Evolutionary conservation across 257 asterid species (phyloP).

Genomic region (Echites panduratus): DNA sequence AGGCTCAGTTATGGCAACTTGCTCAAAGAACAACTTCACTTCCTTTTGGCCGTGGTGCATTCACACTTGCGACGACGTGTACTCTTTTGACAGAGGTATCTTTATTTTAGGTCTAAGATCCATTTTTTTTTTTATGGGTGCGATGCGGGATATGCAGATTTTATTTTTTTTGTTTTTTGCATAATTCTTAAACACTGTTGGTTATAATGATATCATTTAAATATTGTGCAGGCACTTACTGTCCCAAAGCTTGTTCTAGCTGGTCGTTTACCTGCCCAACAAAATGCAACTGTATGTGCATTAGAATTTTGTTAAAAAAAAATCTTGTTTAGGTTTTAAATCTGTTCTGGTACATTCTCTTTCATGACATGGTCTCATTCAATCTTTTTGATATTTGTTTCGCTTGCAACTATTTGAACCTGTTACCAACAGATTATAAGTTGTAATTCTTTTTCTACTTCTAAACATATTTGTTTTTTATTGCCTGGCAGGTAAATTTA

Average conservation of each 20-base stretch:
- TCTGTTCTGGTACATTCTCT: neutral
- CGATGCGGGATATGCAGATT: neutral
- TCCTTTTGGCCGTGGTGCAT: constrained; percentile 99
- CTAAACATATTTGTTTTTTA: neutral
- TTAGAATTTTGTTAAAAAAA: constrained; percentile 1
- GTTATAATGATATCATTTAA: constrained; percentile 5
- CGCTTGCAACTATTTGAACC: neutral
- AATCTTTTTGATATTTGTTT: neutral
- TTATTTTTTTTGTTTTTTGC: constrained; percentile 13
- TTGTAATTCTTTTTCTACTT: neutral
- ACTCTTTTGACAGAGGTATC: constrained; percentile 94
- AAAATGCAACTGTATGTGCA: constrained; percentile 76
- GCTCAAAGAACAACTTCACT: constrained; percentile 97
- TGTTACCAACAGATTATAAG: neutral
- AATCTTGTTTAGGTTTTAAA: neutral
- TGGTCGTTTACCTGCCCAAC: constrained; percentile 95
- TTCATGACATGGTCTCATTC: neutral
- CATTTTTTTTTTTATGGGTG: neutral
- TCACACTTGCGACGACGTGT: constrained; percentile 86
- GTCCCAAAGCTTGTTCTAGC: constrained; percentile 98
- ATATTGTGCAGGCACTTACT: constrained; percentile 64
- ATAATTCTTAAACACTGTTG: neutral
- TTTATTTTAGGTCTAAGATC: neutral
- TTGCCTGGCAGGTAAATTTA: constrained; percentile 61
- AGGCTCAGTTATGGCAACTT: constrained; percentile 99